Evolutionary conservation across 2,329 filamentous ascomycete species (phyloP), one percentile per base, ranked within the genome.

Genomic region (Diaporthe citrichinensis): DNA sequence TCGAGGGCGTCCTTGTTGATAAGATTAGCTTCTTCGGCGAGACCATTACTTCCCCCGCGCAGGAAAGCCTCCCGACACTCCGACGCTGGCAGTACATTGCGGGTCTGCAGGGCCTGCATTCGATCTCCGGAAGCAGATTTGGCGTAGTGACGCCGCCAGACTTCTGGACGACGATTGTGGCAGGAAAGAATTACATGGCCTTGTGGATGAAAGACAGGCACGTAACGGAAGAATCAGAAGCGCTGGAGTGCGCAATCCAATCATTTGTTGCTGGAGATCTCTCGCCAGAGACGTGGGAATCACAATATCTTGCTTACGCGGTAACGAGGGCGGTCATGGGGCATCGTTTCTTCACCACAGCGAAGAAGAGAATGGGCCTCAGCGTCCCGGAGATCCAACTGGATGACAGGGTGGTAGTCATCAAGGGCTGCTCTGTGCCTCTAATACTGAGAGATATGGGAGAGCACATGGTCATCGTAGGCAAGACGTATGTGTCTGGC

Each of bases 351-450:
- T 61, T 61, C 57, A n/a, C 41, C 34, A 61, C 57, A 6, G 12
- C 4, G 23, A n/a, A 25, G 34, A 25, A 39, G 12, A 61, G 34
- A 23, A 61, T 39, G 57, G 34, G 57, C 8, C 23, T 61, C 2
- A 12, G 57, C 3, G 57, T 61, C 4, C 57, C 57, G 4, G 57
- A 61, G 34, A 61, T 61, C 5, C 34, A 41, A 61, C 34, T 15
- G 1, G 25, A 41, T 1, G 57, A 61, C 23, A 39, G 9, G 23
- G 57, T 61, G 34, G 57, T 61, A 3, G 57, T 61, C 1, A 1
- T 61, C 4, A 61, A 61, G 34, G 57, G 57, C 23, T 61, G 57
- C 8, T 61, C 57, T 6, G 57, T 59, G 34, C 57, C 57, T n/a
- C 57, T 59, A 9, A n/a, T 59, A 59, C 6, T 59, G 31, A 36